Conservation (phyloP, 2,329 filamentous ascomycete species). For the Reticulascus tulasneorum region DNA sequence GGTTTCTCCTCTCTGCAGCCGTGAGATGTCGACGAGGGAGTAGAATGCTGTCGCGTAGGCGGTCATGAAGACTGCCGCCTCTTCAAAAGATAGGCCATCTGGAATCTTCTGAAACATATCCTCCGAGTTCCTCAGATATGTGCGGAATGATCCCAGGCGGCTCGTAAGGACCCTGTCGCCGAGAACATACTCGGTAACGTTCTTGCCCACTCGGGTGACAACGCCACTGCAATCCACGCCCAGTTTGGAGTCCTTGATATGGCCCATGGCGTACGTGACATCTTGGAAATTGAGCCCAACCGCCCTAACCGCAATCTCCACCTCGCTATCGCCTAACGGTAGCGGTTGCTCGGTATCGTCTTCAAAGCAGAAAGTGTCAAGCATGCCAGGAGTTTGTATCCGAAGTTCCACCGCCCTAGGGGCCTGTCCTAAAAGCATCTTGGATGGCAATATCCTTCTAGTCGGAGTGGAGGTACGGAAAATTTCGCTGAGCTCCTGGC, state of each 20-base stretch:
- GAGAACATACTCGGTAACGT: slow-evolving; percentile 21
- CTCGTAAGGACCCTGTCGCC: slow-evolving; percentile 24
- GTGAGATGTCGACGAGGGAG: slow-evolving; percentile 19
- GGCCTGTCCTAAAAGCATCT: no score
- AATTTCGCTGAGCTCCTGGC: slow-evolving; percentile 6
- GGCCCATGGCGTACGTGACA: slow-evolving; percentile 22
- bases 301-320: slow-evolving; percentile 23
- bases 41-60: slow-evolving; percentile 26
- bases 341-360: slow-evolving; percentile 13
- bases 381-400: slow-evolving; percentile 16
- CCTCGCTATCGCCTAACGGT: slow-evolving; percentile 7
- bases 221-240: slow-evolving; percentile 28
- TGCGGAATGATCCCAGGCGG: slow-evolving; percentile 17
- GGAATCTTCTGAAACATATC: slow-evolving; percentile 30
- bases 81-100: slow-evolving; percentile 29
- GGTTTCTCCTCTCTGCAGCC: slow-evolving; percentile 31
- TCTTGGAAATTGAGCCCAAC: slow-evolving; percentile 23
- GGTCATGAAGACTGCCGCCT: slow-evolving; percentile 27
- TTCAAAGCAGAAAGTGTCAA: slow-evolving; percentile 21
- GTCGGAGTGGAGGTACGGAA: no score
- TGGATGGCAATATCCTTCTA: no score
- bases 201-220: slow-evolving; percentile 25
- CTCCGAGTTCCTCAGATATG: slow-evolving; percentile 16
- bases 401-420: slow-evolving; percentile 15
- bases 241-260: slow-evolving; percentile 18